Evolutionary conservation across 306 rosid genomes (phyloP), one percentile per base, ranked within the genome.

Genomic region (Carpinus viminea): DNA sequence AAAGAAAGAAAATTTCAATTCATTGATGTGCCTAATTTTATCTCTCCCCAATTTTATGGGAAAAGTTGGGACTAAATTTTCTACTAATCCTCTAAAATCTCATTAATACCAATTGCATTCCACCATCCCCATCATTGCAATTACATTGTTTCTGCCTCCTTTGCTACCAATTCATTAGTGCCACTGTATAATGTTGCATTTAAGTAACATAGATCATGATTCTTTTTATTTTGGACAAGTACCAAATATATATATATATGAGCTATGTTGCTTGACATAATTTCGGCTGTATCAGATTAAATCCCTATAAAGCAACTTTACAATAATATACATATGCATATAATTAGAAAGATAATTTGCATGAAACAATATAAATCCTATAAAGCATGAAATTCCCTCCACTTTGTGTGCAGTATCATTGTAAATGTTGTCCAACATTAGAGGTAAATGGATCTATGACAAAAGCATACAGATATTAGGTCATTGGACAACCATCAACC

Each of bases 401-500:
- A 31, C 21, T 38, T 41, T 41, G 45, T 61, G 52, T 68, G 80
- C 55, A 78, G 68, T 83, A 45, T 71, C n/a, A 41, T 50, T 31
- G 54, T 62, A 79, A 62, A 18, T 15, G 56, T 2, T 47, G 10
- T 76, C 43, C 16, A 68, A 38, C 43, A 68, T n/a, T 64, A 9
- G 26, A 62, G 18, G 17, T 17, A 52, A 31, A 72, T 60, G 65
- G n/a, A 71, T 2, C 20, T 68, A 46, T 52, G 20, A 68, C 72
- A 47, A 56, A 45, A 52, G 56, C 47, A 71, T 7, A 69, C 11
- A 53, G 54, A 73, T 28, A 54, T 78, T 59, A 81, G 77, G 76
- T 34, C 64, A 76, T 41, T 3, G 97, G 93, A 65, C 97, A 92
- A 69, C 86, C 89, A 48, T 70, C 86, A 21, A 80, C 84, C 1